Conservation (phyloP, 352 stramenopile species). For the Globisporangium orthogonon region DNA sequence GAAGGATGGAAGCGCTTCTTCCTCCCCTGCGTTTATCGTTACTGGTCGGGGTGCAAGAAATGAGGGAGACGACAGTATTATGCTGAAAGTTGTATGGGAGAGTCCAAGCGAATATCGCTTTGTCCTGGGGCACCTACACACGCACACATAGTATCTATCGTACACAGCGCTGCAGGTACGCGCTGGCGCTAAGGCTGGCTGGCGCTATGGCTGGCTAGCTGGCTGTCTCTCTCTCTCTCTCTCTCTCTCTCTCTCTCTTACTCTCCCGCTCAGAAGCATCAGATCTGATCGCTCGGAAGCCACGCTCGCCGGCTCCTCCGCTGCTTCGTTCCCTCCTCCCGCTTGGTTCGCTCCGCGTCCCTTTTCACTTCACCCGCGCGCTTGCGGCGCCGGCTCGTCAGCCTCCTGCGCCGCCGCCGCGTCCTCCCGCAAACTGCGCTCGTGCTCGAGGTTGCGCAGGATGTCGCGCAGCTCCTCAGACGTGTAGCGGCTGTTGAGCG, state of each 20-base stretch:
- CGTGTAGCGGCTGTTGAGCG: conserved; percentile 91
- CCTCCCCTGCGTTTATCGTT: not conserved
- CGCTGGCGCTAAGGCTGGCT: too few species aligned
- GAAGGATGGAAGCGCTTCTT: not conserved
- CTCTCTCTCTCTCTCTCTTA: too few species aligned
- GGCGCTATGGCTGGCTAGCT: too few species aligned
- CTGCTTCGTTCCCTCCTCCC: too few species aligned
- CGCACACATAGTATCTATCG: too few species aligned
- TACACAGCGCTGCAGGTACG: too few species aligned
- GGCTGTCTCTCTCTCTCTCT: too few species aligned
- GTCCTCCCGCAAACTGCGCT: conserved; percentile 31
- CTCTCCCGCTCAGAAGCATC: too few species aligned
- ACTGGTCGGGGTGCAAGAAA: not conserved
- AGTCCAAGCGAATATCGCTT: not conserved
- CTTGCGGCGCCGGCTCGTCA: not conserved
- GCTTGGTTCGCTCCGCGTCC: not conserved
- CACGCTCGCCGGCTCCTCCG: too few species aligned
- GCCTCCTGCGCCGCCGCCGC: conserved; percentile 10
- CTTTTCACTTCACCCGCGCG: not conserved
- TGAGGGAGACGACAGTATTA: not conserved
- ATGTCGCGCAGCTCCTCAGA: conserved; percentile 60
- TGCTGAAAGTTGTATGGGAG: not conserved
- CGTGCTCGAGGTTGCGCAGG: conserved; percentile 10
- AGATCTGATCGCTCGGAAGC: too few species aligned
- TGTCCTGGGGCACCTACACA: too few species aligned